A percentile compares a stretch with the other conserved stretches of the same genome.
Conservation (phyloP, 805 yeast species). For the Saccharomycopsis javanensis region DNA sequence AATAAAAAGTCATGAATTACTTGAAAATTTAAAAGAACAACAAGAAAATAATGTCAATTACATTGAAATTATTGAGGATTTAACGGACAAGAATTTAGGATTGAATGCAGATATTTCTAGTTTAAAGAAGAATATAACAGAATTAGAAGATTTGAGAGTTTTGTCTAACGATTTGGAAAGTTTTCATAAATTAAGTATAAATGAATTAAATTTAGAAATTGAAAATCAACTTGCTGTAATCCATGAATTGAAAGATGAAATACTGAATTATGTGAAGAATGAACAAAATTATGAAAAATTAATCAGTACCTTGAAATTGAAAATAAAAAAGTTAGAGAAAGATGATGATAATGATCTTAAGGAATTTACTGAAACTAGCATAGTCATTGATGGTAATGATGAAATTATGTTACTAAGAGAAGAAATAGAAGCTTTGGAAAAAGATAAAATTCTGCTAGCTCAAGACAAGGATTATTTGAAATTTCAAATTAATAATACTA, state of each 20-base stretch:
- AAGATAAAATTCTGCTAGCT: not conserved
- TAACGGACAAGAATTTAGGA: constrained; percentile 30
- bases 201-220: constrained; percentile 34
- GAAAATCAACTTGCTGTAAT: constrained; percentile 19
- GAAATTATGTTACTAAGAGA: not conserved
- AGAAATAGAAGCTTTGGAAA: not conserved
- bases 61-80: constrained; percentile 27
- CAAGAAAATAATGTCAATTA: constrained; percentile 26
- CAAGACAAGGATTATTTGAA: not conserved
- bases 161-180: constrained; percentile 41
- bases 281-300: not conserved
- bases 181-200: constrained; percentile 33
- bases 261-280: not conserved
- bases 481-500: not conserved
- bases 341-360: not conserved
- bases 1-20: constrained; percentile 16
- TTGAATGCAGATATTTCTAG: constrained; percentile 27
- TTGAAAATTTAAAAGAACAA: constrained; percentile 25
- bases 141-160: constrained; percentile 40
- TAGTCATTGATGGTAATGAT: not conserved
- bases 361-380: not conserved
- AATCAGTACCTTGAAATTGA: not conserved
- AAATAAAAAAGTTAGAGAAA: not conserved
- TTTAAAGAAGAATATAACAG: constrained; percentile 33
- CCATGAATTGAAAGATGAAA: not conserved